phyloP scores from a whole-genome alignment of 148 eudicot species.

The Tetragonia tetragonoides region DNA sequence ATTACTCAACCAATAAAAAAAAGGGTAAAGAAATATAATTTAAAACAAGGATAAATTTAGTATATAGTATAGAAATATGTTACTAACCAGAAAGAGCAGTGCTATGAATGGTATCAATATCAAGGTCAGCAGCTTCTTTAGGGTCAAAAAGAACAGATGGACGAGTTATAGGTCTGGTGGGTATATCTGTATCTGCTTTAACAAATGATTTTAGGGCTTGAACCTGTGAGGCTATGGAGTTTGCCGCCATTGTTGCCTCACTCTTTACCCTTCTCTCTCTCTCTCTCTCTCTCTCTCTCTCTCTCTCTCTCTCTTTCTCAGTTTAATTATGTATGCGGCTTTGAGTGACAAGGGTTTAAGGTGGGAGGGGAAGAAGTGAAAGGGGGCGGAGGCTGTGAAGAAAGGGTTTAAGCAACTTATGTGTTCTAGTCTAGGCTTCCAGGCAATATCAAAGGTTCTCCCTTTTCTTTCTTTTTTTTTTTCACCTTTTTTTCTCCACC shows the following conservation, averaged over 20 bases:
- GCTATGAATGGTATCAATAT: conserved; percentile 51
- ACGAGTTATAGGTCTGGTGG: conserved; percentile 62
- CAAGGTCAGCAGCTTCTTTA: conserved; percentile 87
- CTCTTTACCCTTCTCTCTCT: not conserved
- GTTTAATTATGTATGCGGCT: not conserved
- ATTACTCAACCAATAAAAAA: not conserved
- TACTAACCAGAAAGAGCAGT: conserved; percentile 56
- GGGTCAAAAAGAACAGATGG: conserved; percentile 71
- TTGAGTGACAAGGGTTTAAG: not conserved
- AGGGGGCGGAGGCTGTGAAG: not conserved
- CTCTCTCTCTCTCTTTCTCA: not conserved
- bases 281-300: not conserved
- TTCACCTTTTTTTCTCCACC: too few relatives aligned
- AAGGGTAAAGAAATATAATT: too few relatives aligned
- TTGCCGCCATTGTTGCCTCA: conserved; percentile 37
- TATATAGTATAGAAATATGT: not conserved
- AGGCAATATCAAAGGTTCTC: too few relatives aligned
- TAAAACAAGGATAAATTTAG: not conserved
- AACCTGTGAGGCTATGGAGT: conserved; percentile 57
- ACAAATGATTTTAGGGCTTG: conserved; percentile 48
- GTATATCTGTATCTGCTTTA: conserved; percentile 43
- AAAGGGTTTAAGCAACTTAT: not conserved
- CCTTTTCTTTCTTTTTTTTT: too few relatives aligned
- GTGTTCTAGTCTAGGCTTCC: too few relatives aligned
- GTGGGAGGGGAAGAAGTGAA: not conserved